Base-by-base conservation (phyloP, 1,139 yeast species). In the Yamadazyma jaroonii region DNA sequence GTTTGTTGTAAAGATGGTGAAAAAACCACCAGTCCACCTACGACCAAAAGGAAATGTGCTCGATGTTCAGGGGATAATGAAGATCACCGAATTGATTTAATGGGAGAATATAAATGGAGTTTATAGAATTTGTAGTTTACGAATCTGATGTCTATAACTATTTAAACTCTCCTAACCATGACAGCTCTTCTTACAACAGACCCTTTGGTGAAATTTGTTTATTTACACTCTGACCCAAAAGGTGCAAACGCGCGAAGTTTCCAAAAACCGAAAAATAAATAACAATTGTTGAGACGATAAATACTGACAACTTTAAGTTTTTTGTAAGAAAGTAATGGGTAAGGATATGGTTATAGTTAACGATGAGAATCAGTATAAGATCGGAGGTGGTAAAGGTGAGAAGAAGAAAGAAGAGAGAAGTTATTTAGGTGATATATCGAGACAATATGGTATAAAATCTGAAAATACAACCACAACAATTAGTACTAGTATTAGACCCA, bases 331-430 rank as follows among this genome's bases (percentile, higher is more conserved):
- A 17, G 20, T 17, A 17, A 17, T 17, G 20, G 20, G 20, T 17
- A 14, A 24, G 17, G 21, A 32, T 9, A 65, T 68, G 74, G 64
- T 68, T 22, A 52, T 64, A 11, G 43, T 67, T 38, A 67, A 62
- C 48, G 67, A 70, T 54, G 76, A 70, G 48, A 70, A 70, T 51
- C 72, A 67, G 24, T 64, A 55, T 50, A 59, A 67, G 43, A 49
- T 64, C 41, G 56, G 67, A 29, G 54, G 70, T 41, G 56, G 33
- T 67, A 21, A 63, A 22, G 34, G n/a, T n/a, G 40, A 39, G 3
- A 40, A 43, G 21, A 40, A 37, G 34, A 44, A 38, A 30, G 41
- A 41, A 29, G 45, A 38, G 5, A 40, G 74, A 40, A 63, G 54
- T 35, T 62, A 59, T 43, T 52, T 69, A 38, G 70, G 66, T n/a